These are phyloP conservation scores for Linderniella brevidens DNA, from an alignment of 257 asterid species.

Conservation along the genomic window DNA sequence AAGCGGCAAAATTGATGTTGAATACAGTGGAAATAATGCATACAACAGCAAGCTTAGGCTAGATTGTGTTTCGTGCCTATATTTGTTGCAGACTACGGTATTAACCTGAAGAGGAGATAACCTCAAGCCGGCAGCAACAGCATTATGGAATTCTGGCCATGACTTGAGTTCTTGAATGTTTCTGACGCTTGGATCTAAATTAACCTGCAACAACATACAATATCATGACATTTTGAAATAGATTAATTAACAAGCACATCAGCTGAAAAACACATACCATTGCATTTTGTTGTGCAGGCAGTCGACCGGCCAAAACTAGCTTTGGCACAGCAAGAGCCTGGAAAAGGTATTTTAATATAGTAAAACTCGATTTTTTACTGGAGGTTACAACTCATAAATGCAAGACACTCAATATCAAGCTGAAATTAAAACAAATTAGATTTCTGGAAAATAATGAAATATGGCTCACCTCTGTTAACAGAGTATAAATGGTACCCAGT, in stretches of 20 bases:
- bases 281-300: constrained; percentile 97
- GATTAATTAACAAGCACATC: constrained; percentile 3
- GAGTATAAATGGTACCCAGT: constrained; percentile 81
- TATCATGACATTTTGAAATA: constrained; percentile 8
- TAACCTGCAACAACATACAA: constrained; percentile 40
- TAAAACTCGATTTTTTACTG: too few species aligned
- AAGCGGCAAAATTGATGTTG: background rate
- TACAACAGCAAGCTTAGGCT: background rate
- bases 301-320: constrained; percentile 94
- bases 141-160: constrained; percentile 99
- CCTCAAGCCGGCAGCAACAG: constrained; percentile 95
- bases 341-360: constrained; percentile 2
- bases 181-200: constrained; percentile 72
- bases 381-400: background rate
- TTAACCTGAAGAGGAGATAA: constrained; percentile 82
- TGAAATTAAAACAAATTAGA: background rate
- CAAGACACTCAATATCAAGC: background rate
- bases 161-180: constrained; percentile 75
- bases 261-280: constrained; percentile 32
- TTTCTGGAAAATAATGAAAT: background rate
- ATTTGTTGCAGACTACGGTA: background rate
- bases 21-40: background rate
- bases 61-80: constrained; percentile 1
- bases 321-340: constrained; percentile 95
- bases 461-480: constrained; percentile 73